Conservation (phyloP, 2,329 filamentous ascomycete genomes). For the Laburnicola sp. region DNA sequence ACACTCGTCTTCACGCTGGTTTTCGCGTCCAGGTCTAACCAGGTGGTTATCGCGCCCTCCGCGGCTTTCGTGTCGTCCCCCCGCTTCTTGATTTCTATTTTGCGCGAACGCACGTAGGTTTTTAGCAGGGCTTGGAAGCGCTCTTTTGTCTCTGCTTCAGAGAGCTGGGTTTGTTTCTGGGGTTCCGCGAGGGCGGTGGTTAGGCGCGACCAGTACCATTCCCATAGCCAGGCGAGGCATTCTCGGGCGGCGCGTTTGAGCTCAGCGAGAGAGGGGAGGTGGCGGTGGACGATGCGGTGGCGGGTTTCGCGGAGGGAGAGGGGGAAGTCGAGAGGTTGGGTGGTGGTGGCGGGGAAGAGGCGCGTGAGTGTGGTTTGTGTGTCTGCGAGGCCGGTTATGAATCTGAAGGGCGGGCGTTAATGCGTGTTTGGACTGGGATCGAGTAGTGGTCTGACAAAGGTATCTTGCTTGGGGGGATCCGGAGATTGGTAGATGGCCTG, state of each 20-base stretch:
- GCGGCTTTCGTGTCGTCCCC: constrained; percentile 17
- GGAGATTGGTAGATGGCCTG: neutral
- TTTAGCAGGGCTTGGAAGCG: constrained; percentile 38
- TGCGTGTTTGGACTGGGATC: constrained; percentile 7
- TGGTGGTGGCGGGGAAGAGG: constrained; percentile 19
- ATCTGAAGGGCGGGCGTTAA: constrained; percentile 52
- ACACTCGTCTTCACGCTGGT: constrained; percentile 4
- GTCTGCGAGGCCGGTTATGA: constrained; percentile 80
- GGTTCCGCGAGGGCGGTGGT: constrained; percentile 36
- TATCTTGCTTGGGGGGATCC: neutral
- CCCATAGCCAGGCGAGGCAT: constrained; percentile 83
- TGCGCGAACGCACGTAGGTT: constrained; percentile 36
- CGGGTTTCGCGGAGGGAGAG: constrained; percentile 84
- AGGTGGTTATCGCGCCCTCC: constrained; percentile 21
- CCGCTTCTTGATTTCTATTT: constrained; percentile 34
- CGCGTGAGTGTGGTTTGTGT: constrained; percentile 51
- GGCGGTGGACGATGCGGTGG: constrained; percentile 88
- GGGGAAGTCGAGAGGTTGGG: constrained; percentile 42
- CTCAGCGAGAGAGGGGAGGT: constrained; percentile 74
- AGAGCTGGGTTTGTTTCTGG: neutral
- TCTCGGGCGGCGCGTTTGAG: constrained; percentile 70
- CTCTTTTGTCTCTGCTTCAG: constrained; percentile 18
- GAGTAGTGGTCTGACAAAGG: neutral
- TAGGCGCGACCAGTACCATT: constrained; percentile 75
- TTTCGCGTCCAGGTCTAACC: constrained; percentile 15